Conservation (phyloP, 768 basidiomycete species). For the Butyriboletus loyo region DNA sequence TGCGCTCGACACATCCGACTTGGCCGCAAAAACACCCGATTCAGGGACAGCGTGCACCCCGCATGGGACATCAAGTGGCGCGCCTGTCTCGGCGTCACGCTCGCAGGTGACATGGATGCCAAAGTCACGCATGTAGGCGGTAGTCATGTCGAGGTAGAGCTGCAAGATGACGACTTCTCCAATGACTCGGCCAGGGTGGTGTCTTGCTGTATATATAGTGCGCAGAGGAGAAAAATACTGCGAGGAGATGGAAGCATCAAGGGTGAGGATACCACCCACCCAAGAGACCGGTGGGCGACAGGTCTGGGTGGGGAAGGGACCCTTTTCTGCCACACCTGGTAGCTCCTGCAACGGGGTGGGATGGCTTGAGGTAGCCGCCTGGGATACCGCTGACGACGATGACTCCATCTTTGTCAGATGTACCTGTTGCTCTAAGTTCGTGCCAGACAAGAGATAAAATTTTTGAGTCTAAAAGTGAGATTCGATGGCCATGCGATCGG, state of each 20-base stretch:
- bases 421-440: constrained; percentile 87
- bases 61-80: constrained; percentile 73
- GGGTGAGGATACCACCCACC: constrained; percentile 79
- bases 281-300: constrained; percentile 67
- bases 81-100: constrained; percentile 54
- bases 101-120: constrained; percentile 75
- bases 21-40: constrained; percentile 71
- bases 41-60: constrained; percentile 74
- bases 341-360: constrained; percentile 39
- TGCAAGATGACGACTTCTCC: constrained; percentile 97
- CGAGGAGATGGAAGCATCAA: constrained; percentile 92
- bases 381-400: constrained; percentile 71
- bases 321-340: constrained; percentile 13
- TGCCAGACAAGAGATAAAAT: constrained; percentile 87
- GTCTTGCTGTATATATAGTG: constrained; percentile 85
- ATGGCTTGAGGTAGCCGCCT: constrained; percentile 26
- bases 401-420: constrained; percentile 74
- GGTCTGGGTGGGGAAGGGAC: constrained; percentile 16
- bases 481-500: constrained; percentile 96
- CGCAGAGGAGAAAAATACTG: constrained; percentile 99
- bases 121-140: constrained; percentile 95
- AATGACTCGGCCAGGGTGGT: constrained; percentile 83
- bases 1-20: constrained; percentile 92
- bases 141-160: constrained; percentile 99
- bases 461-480: constrained; percentile 78